Base-by-base conservation (phyloP, 2,329 filamentous ascomycete genomes). In the Mycosphaerella arachidis region DNA sequence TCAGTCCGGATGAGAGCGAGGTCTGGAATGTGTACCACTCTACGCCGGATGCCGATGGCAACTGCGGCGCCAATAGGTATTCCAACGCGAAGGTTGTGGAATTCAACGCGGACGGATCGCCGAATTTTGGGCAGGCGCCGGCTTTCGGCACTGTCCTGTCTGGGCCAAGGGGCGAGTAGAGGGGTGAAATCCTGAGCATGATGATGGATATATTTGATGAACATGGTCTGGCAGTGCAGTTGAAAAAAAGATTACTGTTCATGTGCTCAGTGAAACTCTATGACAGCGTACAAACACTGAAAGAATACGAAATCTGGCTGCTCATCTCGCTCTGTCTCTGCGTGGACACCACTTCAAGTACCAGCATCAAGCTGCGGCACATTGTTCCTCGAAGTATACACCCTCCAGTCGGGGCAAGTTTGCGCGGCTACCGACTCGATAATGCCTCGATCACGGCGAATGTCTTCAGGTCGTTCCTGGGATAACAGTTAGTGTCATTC, bases 11-110 rank as follows among this genome's bases (percentile, higher is more conserved):
- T 61, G 81, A 77, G 3, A 78, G 72, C 0, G 76, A 85, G 70
- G 80, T 77, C 2, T 85, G 78, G 78, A 83, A 81, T 55, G 78
- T 81, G 0, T 85, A 82, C 69, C 82, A 85, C 63, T 82, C 82
- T 0, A 84, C 82, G 0, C 72, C 75, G 1, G 80, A 77, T 59
- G 72, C 74, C 10, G 72, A 70, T 0, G 82, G 83, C 0, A 76
- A 78, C 1, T 86, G 83, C 57, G 81, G 84, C 59, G 76, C 79
- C 1, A 80, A 61, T 18, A 55, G 83, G 43, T 84, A 84, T 62
- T 81, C 83, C 1, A 81, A 81, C 73, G 79, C 79, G 0, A 78
- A 84, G 68, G 76, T 76, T 27, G 67, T 85, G 29, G 79, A 78
- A 24, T 80, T 77, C 64, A 80, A 82, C 48, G 71, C 75, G 0